phyloP scores from a whole-genome alignment of 169 alveolate species.

The Eimeria maxima region DNA sequence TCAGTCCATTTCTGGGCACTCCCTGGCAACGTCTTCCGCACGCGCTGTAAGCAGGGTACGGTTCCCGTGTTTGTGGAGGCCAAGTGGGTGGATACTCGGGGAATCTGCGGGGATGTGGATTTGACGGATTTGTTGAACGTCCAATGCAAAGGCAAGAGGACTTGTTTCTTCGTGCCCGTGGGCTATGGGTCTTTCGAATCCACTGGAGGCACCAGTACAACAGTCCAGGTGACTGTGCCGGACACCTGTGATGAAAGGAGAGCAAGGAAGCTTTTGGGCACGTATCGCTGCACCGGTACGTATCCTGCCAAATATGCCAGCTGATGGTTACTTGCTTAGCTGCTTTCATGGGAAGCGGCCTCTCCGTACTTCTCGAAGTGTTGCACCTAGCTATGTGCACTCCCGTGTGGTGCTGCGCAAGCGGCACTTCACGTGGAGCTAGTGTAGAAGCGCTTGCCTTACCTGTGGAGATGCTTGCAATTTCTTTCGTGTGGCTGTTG shows the following conservation, averaged over 20 bases:
- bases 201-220: neutral
- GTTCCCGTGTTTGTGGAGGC: constrained; percentile 59
- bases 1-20: constrained; percentile 73
- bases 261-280: constrained; percentile 31
- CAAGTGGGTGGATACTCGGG: constrained; percentile 33
- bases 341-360: neutral
- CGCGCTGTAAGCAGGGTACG: constrained; percentile 58
- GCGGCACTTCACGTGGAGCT: neutral
- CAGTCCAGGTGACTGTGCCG: neutral
- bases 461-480: neutral
- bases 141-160: constrained; percentile 32
- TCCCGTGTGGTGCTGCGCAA: neutral
- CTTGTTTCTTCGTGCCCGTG: constrained; percentile 43
- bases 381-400: neutral
- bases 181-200: neutral
- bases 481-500: neutral
- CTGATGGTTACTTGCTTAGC: neutral
- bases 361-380: neutral
- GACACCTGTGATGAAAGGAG: constrained; percentile 37
- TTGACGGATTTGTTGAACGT: constrained; percentile 33
- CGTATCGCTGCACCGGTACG: constrained; percentile 66
- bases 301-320: neutral
- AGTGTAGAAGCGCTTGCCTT: neutral
- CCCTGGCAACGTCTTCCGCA: constrained; percentile 1
- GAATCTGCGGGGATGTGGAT: constrained; percentile 32